These are phyloP conservation scores for Yamadazyma oceani DNA, from an alignment of 1,139 yeast genomes.

Conservation along the genomic window DNA sequence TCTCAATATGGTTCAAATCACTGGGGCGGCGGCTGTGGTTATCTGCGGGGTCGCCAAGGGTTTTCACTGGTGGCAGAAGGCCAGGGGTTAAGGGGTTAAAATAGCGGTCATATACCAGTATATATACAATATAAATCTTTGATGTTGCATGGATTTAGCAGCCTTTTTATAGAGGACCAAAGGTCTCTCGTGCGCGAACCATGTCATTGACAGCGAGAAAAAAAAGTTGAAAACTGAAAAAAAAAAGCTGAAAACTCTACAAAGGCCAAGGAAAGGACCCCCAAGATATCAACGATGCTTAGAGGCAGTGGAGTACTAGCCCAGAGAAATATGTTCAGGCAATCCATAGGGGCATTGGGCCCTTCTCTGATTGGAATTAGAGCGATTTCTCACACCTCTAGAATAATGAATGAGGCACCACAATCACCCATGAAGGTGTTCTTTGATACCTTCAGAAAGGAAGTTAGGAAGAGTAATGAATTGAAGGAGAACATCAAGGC, in stretches of 20 bases:
- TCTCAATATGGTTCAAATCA: constrained; percentile 29
- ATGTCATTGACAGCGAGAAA: too few species aligned
- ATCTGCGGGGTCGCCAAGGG: constrained; percentile 20
- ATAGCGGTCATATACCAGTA: background rate
- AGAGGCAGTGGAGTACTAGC: too few species aligned
- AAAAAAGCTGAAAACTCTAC: too few species aligned
- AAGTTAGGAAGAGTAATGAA: constrained; percentile 88
- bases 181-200: too few species aligned
- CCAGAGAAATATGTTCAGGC: too few species aligned
- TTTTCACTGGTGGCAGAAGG: constrained; percentile 16
- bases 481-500: constrained; percentile 92
- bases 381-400: background rate
- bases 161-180: too few species aligned
- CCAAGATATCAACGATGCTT: too few species aligned
- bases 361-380: background rate
- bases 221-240: too few species aligned
- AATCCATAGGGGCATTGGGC: background rate
- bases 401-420: constrained; percentile 18
- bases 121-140: constrained; percentile 10
- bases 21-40: constrained; percentile 10
- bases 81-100: too few species aligned
- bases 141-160: too few species aligned
- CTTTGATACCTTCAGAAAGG: constrained; percentile 85
- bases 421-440: constrained; percentile 91
- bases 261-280: too few species aligned